phyloP scores from a whole-genome alignment of 345 rosid genomes.

The Moricandia moricandioides region DNA sequence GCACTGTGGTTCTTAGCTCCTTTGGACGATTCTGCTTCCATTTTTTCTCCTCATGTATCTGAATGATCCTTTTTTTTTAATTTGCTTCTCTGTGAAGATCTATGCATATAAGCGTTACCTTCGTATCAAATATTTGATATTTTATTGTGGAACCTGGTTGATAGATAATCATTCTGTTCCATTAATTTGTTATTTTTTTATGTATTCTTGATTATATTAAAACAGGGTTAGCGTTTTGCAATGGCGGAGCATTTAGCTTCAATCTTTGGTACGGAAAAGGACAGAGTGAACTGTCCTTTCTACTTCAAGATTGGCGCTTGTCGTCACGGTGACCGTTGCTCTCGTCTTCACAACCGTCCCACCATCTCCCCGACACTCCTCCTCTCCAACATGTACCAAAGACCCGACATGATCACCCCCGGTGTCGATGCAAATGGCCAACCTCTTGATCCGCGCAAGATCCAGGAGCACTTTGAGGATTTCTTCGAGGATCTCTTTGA shows the following conservation, averaged over 20 bases:
- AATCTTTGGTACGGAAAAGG: conserved; percentile 77
- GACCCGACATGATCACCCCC: background rate
- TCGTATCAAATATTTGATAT: background rate
- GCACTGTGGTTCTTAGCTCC: background rate
- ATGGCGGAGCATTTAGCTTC: conserved; percentile 57
- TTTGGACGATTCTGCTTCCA: background rate
- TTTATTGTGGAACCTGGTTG: background rate
- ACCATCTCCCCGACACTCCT: conserved; percentile 76
- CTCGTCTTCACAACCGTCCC: conserved; percentile 81
- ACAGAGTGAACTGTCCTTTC: conserved; percentile 83
- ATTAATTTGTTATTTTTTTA: background rate
- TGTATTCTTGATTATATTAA: background rate
- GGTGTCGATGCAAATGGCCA: conserved; percentile 65
- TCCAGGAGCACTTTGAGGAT: conserved; percentile 82
- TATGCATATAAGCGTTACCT: too few relatives aligned
- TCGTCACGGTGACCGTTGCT: conserved; percentile 93
- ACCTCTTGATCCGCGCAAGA: conserved; percentile 70
- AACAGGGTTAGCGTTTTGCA: conserved; percentile 26
- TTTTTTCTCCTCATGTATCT: too few relatives aligned
- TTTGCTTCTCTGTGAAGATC: background rate
- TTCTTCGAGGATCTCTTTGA: conserved; percentile 87
- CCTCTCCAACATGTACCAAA: conserved; percentile 51
- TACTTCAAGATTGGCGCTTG: conserved; percentile 90
- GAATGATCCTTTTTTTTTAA: too few relatives aligned
- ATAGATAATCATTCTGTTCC: background rate